A percentile compares a stretch with the other conserved stretches of the same genome.
Evolutionary conservation across 1,284 basidiomycete genomes (phyloP).

Genomic region (Volvariella volvacea): DNA sequence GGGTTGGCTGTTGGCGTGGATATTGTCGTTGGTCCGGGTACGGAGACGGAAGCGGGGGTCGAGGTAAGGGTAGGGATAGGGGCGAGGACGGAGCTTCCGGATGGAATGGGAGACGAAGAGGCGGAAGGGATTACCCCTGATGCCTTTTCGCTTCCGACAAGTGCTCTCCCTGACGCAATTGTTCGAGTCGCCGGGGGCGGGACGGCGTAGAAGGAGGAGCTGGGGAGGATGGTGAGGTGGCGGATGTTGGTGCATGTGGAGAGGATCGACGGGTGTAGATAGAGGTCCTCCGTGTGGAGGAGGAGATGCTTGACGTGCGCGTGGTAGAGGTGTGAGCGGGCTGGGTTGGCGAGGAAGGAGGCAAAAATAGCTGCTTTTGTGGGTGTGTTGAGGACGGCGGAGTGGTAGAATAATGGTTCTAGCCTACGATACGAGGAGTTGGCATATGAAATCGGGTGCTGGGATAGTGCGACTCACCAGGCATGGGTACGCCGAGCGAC

Average conservation of each 20-base stretch:
- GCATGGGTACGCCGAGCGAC: neutral
- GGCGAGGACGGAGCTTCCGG: too few relatives aligned
- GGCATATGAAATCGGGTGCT: neutral
- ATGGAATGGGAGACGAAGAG: too few relatives aligned
- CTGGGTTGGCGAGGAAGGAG: neutral
- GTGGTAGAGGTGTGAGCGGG: neutral
- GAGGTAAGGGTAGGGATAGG: too few relatives aligned
- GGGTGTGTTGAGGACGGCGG: neutral
- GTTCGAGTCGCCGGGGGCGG: too few relatives aligned
- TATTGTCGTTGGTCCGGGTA: too few relatives aligned
- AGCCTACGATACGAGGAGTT: neutral
- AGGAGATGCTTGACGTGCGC: conserved; percentile 1
- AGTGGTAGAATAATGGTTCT: neutral
- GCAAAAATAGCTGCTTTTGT: neutral
- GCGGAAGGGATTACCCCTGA: too few relatives aligned
- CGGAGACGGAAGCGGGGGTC: too few relatives aligned
- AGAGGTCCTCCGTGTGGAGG: neutral
- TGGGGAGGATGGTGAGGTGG: neutral
- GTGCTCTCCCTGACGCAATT: too few relatives aligned
- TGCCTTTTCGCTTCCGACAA: too few relatives aligned
- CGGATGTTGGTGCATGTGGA: conserved; percentile 1
- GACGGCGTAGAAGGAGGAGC: neutral
- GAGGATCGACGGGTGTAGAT: neutral
- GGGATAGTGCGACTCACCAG: neutral
- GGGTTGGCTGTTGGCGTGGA: too few relatives aligned